Conservation (phyloP, 805 yeast genomes). For the Henningerozyma blattae region DNA sequence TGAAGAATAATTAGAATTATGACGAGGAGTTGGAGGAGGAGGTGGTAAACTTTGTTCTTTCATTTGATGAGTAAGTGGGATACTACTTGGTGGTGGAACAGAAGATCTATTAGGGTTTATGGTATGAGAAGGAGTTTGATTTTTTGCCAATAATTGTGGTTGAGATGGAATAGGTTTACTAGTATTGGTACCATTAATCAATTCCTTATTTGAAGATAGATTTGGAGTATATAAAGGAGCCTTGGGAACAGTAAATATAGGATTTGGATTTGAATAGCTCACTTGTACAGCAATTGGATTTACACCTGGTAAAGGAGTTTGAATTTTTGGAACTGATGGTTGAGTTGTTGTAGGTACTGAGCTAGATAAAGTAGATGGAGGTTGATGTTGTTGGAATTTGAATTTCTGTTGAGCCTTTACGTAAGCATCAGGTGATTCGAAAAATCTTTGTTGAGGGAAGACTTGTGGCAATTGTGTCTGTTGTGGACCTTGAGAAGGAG, state of each 20-base stretch:
- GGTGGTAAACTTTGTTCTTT: neutral
- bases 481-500: neutral
- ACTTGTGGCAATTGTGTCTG: neutral
- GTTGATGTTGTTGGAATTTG: neutral
- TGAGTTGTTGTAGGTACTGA: neutral
- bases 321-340: neutral
- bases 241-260: no score
- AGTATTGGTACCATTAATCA: no score
- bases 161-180: neutral
- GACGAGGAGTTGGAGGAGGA: neutral
- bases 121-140: neutral
- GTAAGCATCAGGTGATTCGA: neutral
- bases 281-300: neutral
- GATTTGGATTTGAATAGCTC: neutral
- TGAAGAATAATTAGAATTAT: no score
- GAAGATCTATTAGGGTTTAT: neutral
- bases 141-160: no score
- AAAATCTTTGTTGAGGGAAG: neutral
- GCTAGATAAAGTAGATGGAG: neutral
- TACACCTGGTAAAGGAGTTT: neutral
- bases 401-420: neutral
- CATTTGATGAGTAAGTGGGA: no score
- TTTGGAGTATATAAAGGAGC: no score
- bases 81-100: neutral
- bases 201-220: no score